Conservation (phyloP, 306 rosid genomes). For the Cercis canadensis region DNA sequence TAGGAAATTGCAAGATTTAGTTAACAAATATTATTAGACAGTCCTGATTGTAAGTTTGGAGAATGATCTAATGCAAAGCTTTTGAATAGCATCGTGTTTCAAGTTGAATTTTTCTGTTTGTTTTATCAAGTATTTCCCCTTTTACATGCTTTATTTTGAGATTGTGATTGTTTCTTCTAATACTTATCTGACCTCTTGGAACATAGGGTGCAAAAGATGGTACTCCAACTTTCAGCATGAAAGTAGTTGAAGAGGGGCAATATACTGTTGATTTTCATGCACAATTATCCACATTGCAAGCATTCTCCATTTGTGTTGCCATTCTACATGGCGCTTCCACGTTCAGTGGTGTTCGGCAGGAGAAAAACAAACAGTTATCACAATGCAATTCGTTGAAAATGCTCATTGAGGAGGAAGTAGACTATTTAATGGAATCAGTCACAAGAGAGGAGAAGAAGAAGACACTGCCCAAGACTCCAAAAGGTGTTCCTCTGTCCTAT, state of each 20-base stretch:
- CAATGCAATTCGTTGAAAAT: conserved; percentile 69
- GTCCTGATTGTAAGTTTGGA: no score
- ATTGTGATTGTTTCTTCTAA: conserved; percentile 26
- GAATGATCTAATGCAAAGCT: no score
- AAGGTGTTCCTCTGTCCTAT: conserved; percentile 64
- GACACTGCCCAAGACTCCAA: conserved; percentile 52
- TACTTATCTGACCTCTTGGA: conserved; percentile 26
- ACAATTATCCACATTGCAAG: conserved; percentile 78
- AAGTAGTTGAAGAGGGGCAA: conserved; percentile 68
- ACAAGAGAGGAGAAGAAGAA: conserved; percentile 58
- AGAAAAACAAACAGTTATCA: conserved; percentile 53
- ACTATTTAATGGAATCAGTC: conserved; percentile 63
- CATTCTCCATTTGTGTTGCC: conserved; percentile 88
- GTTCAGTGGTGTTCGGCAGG: conserved; percentile 32
- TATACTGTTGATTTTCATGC: conserved; percentile 93
- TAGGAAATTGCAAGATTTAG: no score
- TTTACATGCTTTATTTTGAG: conserved; percentile 4
- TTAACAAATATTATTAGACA: no score
- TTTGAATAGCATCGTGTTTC: no score
- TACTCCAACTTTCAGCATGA: conserved; percentile 76
- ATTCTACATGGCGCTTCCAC: conserved; percentile 76
- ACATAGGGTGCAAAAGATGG: conserved; percentile 78
- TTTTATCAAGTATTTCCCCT: background rate
- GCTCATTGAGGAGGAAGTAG: conserved; percentile 73
- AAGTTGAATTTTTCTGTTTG: background rate